Evolutionary conservation across 2,329 filamentous ascomycete genomes (phyloP).

Genomic region (Claviceps arundinis): DNA sequence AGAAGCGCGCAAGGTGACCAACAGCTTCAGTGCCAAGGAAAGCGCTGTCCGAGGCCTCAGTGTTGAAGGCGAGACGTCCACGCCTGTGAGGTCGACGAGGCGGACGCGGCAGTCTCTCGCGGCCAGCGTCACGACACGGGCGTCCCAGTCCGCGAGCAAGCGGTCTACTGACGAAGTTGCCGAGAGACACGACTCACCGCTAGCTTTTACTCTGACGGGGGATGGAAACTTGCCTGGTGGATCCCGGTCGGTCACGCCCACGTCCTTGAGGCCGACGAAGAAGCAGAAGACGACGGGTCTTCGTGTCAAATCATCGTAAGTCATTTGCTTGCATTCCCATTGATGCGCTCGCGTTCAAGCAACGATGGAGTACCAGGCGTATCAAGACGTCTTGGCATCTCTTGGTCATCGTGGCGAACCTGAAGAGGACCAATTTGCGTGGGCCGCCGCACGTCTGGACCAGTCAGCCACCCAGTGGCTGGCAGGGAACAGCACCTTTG

Average conservation of each 20-base stretch:
- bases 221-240: slow-evolving; percentile 32
- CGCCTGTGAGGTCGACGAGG: slow-evolving; percentile 20
- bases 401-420: too few relatives aligned
- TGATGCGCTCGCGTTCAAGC: not conserved
- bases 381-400: too few relatives aligned
- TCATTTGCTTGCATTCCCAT: slow-evolving; percentile 13
- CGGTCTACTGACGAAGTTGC: slow-evolving; percentile 37
- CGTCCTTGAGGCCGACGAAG: slow-evolving; percentile 40
- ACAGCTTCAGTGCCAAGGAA: slow-evolving; percentile 20
- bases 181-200: slow-evolving; percentile 40
- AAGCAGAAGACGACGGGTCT: slow-evolving; percentile 46
- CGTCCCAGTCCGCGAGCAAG: slow-evolving; percentile 39
- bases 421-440: too few relatives aligned
- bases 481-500: not conserved
- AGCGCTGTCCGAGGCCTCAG: slow-evolving; percentile 24
- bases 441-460: not conserved
- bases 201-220: slow-evolving; percentile 33
- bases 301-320: slow-evolving; percentile 58
- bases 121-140: slow-evolving; percentile 23
- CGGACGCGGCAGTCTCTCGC: slow-evolving; percentile 24
- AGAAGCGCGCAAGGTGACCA: slow-evolving; percentile 27
- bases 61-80: slow-evolving; percentile 14
- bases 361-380: too few relatives aligned
- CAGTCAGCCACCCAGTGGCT: not conserved
- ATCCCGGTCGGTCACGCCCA: slow-evolving; percentile 49